Evolutionary conservation across 2,329 filamentous ascomycete genomes (phyloP), one percentile per base, ranked within the genome.

Genomic region (Chaetothyriales sp.): DNA sequence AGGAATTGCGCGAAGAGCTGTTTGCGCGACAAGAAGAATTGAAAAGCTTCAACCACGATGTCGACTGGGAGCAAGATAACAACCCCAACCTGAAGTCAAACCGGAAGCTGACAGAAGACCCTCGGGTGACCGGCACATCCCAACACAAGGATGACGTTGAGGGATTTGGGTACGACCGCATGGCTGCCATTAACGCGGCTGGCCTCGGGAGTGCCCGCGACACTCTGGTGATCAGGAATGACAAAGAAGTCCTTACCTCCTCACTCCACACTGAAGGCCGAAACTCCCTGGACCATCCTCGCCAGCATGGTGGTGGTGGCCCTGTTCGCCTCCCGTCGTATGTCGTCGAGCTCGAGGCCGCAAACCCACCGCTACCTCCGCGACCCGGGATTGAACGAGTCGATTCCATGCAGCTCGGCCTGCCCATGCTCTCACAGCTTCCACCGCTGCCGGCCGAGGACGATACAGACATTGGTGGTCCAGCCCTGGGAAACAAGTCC

Each of bases 401-500:
- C 57, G 80, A 79, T 28, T 84, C 80, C 1, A 72, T 77, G n/a
- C 76, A 81, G 58, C 69, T 86, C 6, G 83, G 81, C 0, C 69
- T 87, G n/a, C 75, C 80, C 10, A 75, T 79, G 46, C 71, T 82
- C 7, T 83, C 79, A 22, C 82, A 86, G 62, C 72, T 89, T 8
- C 83, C 85, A 12, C 73, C 80, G 2, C 70, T 92, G 3, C 85
- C 86, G 3, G 62, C 76, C 2, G 71, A 73, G 12, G 86, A 89
- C 59, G 89, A 95, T 60, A 84, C 81, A 4, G 88, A 94, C 61
- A 90, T 87, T 61, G 83, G 84, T 28, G 86, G 84, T 0, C 84
- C 86, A 18, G 73, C 80, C 79, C 19, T 74, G 73, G 50, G 68
- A 72, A 28, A 77, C 80, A 48, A 68, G 73, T 26, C 69, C 69